phyloP scores from a whole-genome alignment of 352 stramenopile species.

The Globisporangium canariense region DNA sequence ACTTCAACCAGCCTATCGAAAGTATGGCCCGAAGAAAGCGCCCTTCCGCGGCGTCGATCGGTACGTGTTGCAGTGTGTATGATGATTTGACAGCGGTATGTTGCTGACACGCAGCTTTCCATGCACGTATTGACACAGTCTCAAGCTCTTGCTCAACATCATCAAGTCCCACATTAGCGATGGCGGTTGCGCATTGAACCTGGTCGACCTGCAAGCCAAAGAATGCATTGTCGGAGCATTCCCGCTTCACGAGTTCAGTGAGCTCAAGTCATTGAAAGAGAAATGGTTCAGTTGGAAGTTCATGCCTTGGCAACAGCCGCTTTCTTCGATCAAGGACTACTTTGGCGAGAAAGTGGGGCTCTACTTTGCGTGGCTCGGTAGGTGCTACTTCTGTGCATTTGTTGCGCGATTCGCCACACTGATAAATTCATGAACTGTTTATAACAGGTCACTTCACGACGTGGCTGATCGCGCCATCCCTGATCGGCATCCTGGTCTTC shows the following conservation, averaged over 20 bases:
- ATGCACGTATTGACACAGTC: slow-evolving; percentile 19
- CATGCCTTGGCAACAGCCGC: slow-evolving; percentile 54
- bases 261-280: slow-evolving; percentile 39
- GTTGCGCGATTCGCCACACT: not conserved
- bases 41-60: slow-evolving; percentile 71
- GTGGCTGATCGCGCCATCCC: slow-evolving; percentile 90
- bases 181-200: slow-evolving; percentile 55
- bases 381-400: not conserved
- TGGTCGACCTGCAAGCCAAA: slow-evolving; percentile 45
- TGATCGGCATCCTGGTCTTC: slow-evolving; percentile 88
- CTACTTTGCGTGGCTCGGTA: slow-evolving; percentile 96
- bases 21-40: slow-evolving; percentile 65
- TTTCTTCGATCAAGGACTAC: slow-evolving; percentile 72
- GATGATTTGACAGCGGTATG: no score
- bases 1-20: slow-evolving; percentile 62
- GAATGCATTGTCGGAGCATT: slow-evolving; percentile 62
- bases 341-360: slow-evolving; percentile 92
- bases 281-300: slow-evolving; percentile 72
- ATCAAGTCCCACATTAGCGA: slow-evolving; percentile 52
- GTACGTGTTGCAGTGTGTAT: slow-evolving; percentile 16
- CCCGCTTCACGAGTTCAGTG: slow-evolving; percentile 51
- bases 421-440: not conserved
- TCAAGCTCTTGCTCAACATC: slow-evolving; percentile 75
- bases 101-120: no score
- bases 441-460: slow-evolving; percentile 86